These are phyloP conservation scores for Lophiostoma macrostomum DNA, from an alignment of 495 filamentous ascomycete species.

Conservation along the genomic window DNA sequence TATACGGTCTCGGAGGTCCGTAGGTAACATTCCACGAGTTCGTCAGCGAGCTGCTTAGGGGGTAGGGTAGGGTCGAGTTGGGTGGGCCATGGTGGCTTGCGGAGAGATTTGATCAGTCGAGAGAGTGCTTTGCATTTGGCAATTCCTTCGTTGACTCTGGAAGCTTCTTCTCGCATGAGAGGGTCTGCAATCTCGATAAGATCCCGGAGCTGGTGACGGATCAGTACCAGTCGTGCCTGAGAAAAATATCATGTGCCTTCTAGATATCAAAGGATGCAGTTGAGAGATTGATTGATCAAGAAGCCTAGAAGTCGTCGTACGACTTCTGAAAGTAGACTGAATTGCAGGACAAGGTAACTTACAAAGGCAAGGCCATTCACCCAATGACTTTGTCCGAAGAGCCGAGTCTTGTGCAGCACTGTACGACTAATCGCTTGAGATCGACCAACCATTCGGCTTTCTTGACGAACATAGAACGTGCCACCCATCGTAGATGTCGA, in stretches of 20 bases:
- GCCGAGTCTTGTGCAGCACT: conserved; percentile 52
- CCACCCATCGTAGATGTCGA: conserved; percentile 32
- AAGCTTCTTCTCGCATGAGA: conserved; percentile 42
- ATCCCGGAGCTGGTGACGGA: conserved; percentile 41
- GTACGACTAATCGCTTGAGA: conserved; percentile 38
- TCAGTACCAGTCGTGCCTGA: neutral
- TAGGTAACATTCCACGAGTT: conserved; percentile 52
- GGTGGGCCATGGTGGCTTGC: conserved; percentile 45
- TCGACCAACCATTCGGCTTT: conserved; percentile 30
- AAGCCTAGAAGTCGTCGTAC: too few species aligned
- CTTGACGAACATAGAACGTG: conserved; percentile 37
- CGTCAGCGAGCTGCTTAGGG: conserved; percentile 46
- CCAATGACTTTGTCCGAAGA: conserved; percentile 59
- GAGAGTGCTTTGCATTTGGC: conserved; percentile 49
- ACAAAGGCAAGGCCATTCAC: conserved; percentile 47
- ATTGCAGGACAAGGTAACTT: conserved; percentile 22
- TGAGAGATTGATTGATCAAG: too few species aligned
- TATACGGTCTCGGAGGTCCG: conserved; percentile 51
- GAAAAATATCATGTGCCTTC: too few species aligned
- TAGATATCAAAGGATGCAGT: too few species aligned
- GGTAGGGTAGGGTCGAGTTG: conserved; percentile 43
- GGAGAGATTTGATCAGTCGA: conserved; percentile 46
- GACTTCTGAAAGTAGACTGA: too few species aligned
- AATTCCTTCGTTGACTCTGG: conserved; percentile 38
- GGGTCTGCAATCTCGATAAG: conserved; percentile 44